Conservation (phyloP, 1,139 yeast species). For the Taphrina wiesneri region DNA sequence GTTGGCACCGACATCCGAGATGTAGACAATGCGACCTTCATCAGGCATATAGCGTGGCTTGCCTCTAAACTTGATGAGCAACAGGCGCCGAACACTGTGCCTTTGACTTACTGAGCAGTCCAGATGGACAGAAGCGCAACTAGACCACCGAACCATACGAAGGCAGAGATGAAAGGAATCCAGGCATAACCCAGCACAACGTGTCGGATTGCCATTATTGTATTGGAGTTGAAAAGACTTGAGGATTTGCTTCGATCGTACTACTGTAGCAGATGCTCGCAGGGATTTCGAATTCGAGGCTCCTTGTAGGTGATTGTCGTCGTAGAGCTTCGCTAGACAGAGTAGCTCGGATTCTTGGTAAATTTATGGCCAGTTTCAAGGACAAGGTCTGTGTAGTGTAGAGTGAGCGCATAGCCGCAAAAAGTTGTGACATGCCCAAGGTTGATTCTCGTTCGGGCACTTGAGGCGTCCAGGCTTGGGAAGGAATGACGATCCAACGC, state of each 20-base stretch:
- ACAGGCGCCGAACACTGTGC: not conserved
- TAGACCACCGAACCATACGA: conserved; percentile 78
- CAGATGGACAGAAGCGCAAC: conserved; percentile 68
- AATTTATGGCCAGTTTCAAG: too few species aligned
- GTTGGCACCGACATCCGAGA: conserved; percentile 85
- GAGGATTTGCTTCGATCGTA: too few species aligned
- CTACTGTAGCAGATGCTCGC: too few species aligned
- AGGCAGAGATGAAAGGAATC: conserved; percentile 56
- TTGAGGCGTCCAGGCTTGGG: not conserved
- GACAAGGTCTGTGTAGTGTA: not conserved
- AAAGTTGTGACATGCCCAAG: conserved; percentile 1
- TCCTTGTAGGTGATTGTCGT: too few species aligned
- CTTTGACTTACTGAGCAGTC: conserved; percentile 56
- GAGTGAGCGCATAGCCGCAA: not conserved
- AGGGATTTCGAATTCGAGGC: too few species aligned
- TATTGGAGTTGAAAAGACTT: too few species aligned
- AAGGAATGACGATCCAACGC: not conserved
- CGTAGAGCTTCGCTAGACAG: too few species aligned
- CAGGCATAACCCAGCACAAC: conserved; percentile 30
- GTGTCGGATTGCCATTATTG: conserved; percentile 13
- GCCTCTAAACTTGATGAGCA: conserved; percentile 49
- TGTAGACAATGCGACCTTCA: conserved; percentile 50
- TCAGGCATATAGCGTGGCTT: conserved; percentile 23
- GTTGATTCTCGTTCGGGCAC: not conserved
- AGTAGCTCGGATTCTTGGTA: too few species aligned